phyloP scores from a whole-genome alignment of 2,329 filamentous ascomycete species.

The Myotisia sp. region DNA sequence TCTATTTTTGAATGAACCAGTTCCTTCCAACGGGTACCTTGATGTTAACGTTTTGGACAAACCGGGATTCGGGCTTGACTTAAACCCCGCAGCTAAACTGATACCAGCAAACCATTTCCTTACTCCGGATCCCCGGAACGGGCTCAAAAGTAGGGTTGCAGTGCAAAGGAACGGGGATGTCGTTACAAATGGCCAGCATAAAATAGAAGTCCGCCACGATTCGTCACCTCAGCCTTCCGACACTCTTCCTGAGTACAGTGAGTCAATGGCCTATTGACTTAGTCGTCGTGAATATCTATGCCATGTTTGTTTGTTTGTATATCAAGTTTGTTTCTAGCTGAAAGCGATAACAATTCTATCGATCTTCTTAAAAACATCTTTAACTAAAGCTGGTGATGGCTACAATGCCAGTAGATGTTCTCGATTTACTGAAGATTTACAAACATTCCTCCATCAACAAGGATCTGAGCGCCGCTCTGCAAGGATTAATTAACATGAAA shows the following conservation, averaged over 20 bases:
- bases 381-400: too few relatives aligned
- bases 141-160: not conserved
- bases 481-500: slow-evolving; percentile 2
- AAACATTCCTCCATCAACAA: slow-evolving; percentile 81
- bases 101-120: slow-evolving; percentile 63
- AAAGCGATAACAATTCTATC: too few relatives aligned
- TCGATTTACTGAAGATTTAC: slow-evolving; percentile 76
- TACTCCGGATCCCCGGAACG: slow-evolving; percentile 42
- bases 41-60: slow-evolving; percentile 68
- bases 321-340: too few relatives aligned
- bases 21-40: slow-evolving; percentile 68
- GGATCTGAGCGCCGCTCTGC: slow-evolving; percentile 59
- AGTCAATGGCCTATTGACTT: too few relatives aligned
- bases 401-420: too few relatives aligned
- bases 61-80: slow-evolving; percentile 77
- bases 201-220: not conserved
- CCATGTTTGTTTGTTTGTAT: too few relatives aligned
- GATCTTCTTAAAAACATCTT: too few relatives aligned
- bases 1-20: slow-evolving; percentile 78
- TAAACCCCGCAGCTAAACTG: slow-evolving; percentile 69
- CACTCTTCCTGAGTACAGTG: too few relatives aligned
- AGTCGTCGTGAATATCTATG: too few relatives aligned
- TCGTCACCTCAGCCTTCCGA: too few relatives aligned
- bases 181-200: too few relatives aligned
- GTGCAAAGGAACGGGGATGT: too few relatives aligned